Conservation (phyloP, 768 basidiomycete genomes). For the Suillus occidentalis region DNA sequence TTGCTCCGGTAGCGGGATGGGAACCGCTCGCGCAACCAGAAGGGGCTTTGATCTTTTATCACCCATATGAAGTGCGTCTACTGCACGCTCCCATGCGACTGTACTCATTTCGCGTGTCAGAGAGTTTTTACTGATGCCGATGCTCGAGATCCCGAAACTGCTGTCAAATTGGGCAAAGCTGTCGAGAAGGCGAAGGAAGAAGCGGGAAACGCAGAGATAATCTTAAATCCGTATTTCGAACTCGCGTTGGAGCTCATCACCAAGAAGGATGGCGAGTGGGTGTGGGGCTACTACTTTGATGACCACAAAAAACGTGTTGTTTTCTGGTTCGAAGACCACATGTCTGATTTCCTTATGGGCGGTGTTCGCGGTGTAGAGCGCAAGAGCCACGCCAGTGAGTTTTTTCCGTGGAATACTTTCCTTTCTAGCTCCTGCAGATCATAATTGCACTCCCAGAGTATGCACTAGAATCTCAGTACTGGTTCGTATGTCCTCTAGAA, state of each 20-base stretch:
- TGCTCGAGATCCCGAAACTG: not conserved
- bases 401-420: not conserved
- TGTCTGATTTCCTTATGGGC: constrained; percentile 30
- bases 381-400: constrained; percentile 41
- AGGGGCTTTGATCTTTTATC: constrained; percentile 53
- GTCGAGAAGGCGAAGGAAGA: not conserved
- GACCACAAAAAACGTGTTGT: constrained; percentile 41
- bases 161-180: not conserved
- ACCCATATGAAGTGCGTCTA: constrained; percentile 37
- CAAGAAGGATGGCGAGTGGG: not conserved
- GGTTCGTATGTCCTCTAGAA: constrained; percentile 15
- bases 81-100: no score
- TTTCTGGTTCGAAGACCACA: constrained; percentile 48
- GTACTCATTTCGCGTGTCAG: not conserved
- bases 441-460: constrained; percentile 11
- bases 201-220: not conserved
- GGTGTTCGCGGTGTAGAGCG: constrained; percentile 39
- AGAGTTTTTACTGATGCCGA: constrained; percentile 14
- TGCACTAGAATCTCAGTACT: constrained; percentile 28
- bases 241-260: constrained; percentile 12
- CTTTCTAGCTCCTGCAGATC: not conserved
- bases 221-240: not conserved
- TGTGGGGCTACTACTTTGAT: constrained; percentile 43
- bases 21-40: constrained; percentile 48
- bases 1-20: constrained; percentile 37